Evolutionary conservation across 306 rosid species (phyloP), one percentile per base, ranked within the genome.

Genomic region (Vigna unguiculata): DNA sequence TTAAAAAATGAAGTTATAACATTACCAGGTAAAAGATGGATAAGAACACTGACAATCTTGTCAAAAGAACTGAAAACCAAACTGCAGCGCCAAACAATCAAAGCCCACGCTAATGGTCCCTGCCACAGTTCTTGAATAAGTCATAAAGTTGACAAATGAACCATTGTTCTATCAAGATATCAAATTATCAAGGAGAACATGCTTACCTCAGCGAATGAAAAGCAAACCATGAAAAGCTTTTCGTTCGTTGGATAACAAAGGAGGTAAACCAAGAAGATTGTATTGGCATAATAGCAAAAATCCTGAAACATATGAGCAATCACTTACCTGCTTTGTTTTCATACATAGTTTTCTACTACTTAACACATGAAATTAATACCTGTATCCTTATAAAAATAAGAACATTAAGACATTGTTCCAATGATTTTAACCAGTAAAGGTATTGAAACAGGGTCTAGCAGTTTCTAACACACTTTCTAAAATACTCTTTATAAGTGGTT

Each of bases 41-140:
- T 90, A 25, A 91, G 97, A 69, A 91, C 97, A 54, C 97, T 91
- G 58, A 91, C 94, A 59, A 85, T 72, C 83, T 91, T 91, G 83
- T 90, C 97, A 30, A 84, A 52, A 12, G 97, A 91, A 72, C 93
- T 89, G 83, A 90, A 89, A 78, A 91, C 93, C 89, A 91, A 86
- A 81, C 95, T 91, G 84, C 97, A 91, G 46, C 95, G 93, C 95
- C 95, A 89, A 76, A 91, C 85, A 49, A 91, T 91, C 84, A 91
- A 71, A 58, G 95, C 97, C 95, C 95, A 90, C 13, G 97, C 93
- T 81, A 91, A 80, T 25, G 97, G 97, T 54, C 97, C 97, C 93
- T 91, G 84, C 76, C 77, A 59, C 11, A 30, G 7, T 28, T 74
- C 45, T 63, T 51, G 30, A 32, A 79, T 52, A 62, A 81, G 83